Evolutionary conservation across 768 basidiomycete species (phyloP), one percentile per base, ranked within the genome.

Genomic region (Suillus bovinus): DNA sequence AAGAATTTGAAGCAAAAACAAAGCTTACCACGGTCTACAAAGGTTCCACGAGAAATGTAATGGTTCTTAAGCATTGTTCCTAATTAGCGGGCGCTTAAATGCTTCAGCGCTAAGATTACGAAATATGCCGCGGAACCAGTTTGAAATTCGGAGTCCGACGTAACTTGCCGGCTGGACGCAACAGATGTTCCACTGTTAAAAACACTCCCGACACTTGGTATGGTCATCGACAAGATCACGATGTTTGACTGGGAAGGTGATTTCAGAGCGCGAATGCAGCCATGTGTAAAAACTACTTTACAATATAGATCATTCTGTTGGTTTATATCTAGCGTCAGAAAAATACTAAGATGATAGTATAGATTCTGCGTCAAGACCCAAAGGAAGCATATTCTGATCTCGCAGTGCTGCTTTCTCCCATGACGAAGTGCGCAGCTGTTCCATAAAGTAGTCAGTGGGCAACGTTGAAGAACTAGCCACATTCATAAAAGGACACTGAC

Each of bases 371-470:
- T 80, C 75, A 54, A 85, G 70, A 36, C 87, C 86, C 1, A 90
- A 75, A 13, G 88, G 87, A 59, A 88, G 72, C 80, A 88, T 83
- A 11, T 72, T 77, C 58, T 71, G 72, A 67, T 88, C 85, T 62
- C 75, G 76, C 59, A 89, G 69, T 16, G 71, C 75, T 0, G 70
- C 66, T 64, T 72, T 73, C 29, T 81, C 77, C 89, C 89, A 90
- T 8, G 74, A 74, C n/a, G 70, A 71, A 47, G 73, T 84, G 47
- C 78, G 73, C 56, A 90, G 74, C 90, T 91, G 61, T 17, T 31
- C 33, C 20, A 52, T 9, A 57, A 9, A 27, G 29, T 8, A 39
- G n/a, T 29, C 38, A 47, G 36, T 58, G 34, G 58, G 55, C 11
- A 17, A 42, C 8, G n/a, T 44, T 0, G 16, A 59, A 29, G 16